These are phyloP conservation scores for Pisolithus microcarpus DNA, from an alignment of 768 basidiomycete genomes.

Conservation along the genomic window DNA sequence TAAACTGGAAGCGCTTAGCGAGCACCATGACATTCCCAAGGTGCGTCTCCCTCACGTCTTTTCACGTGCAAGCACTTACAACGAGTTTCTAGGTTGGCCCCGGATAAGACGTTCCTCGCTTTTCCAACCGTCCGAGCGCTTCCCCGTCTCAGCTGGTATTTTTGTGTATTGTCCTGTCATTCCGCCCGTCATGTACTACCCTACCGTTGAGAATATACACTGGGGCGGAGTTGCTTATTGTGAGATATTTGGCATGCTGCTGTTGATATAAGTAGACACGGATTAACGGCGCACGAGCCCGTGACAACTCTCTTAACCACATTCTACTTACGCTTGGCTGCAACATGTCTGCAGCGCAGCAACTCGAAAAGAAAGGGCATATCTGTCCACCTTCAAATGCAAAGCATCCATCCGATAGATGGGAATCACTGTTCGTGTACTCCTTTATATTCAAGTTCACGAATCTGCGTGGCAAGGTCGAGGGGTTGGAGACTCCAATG, in stretches of 20 bases:
- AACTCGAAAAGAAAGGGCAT: slow-evolving; percentile 43
- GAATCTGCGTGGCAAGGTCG: slow-evolving; percentile 62
- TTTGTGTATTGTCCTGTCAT: slow-evolving; percentile 10
- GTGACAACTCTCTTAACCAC: slow-evolving; percentile 28
- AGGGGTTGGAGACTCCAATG: slow-evolving; percentile 74
- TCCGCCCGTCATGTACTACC: slow-evolving; percentile 16
- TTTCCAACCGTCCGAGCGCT: slow-evolving; percentile 1
- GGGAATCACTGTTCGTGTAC: slow-evolving; percentile 84
- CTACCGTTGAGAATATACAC: slow-evolving; percentile 14
- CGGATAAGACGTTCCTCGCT: slow-evolving; percentile 64
- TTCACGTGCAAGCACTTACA: slow-evolving; percentile 23
- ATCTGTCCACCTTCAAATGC: slow-evolving; percentile 53
- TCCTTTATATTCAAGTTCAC: slow-evolving; percentile 83
- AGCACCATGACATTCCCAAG: slow-evolving; percentile 95
- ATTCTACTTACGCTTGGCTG: slow-evolving; percentile 26
- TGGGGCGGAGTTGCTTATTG: slow-evolving; percentile 23
- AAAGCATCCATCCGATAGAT: slow-evolving; percentile 70
- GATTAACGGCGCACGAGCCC: slow-evolving; percentile 28
- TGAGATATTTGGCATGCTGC: slow-evolving; percentile 28
- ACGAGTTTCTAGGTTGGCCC: slow-evolving; percentile 62
- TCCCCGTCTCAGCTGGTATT: slow-evolving; percentile 15
- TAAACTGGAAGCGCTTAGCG: slow-evolving; percentile 79
- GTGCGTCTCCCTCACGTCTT: slow-evolving; percentile 32
- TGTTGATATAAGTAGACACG: slow-evolving; percentile 34
- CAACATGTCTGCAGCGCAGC: slow-evolving; percentile 33